phyloP scores from a whole-genome alignment of 2,329 filamentous ascomycete species.

The Fusarium temperatum region DNA sequence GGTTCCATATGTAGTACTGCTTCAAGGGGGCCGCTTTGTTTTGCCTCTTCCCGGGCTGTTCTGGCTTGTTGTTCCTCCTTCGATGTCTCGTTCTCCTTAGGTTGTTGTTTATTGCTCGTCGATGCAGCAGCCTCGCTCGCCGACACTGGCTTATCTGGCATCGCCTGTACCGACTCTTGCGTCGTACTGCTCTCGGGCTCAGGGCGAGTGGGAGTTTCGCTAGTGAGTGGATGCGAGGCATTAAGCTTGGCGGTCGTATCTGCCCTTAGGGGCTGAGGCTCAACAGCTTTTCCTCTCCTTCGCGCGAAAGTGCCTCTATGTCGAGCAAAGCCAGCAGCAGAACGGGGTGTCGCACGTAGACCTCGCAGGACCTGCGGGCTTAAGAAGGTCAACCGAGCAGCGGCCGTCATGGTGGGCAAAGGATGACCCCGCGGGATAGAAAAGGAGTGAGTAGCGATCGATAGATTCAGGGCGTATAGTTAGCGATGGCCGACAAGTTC shows the following conservation, averaged over 20 bases:
- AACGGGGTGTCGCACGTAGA: constrained; percentile 46
- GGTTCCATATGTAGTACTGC: constrained; percentile 59
- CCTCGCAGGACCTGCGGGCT: constrained; percentile 73
- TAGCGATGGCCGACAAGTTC: constrained; percentile 18
- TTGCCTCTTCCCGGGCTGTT: constrained; percentile 49
- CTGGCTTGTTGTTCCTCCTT: constrained; percentile 38
- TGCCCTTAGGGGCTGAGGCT: constrained; percentile 54
- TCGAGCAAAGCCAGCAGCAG: constrained; percentile 51
- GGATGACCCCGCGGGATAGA: constrained; percentile 1
- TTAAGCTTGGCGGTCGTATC: constrained; percentile 30
- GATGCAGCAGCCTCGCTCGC: constrained; percentile 1
- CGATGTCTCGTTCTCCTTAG: constrained; percentile 10
- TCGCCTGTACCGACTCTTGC: constrained; percentile 6
- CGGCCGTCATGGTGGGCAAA: constrained; percentile 65
- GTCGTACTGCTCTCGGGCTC: not conserved
- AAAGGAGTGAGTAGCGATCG: not conserved
- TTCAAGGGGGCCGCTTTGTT: constrained; percentile 60
- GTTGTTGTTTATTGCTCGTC: constrained; percentile 2
- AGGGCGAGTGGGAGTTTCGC: constrained; percentile 16
- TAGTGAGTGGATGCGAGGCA: constrained; percentile 24
- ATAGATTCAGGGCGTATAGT: not conserved
- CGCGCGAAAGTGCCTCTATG: constrained; percentile 59
- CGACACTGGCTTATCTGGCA: not conserved
- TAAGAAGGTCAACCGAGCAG: constrained; percentile 70
- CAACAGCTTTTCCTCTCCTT: constrained; percentile 69